Percentiles rank a stretch among this genome's conserved stretches.
These are phyloP conservation scores for Panicum hallii DNA, from an alignment of 202 grass and related monocot genomes.

Conservation along the genomic window DNA sequence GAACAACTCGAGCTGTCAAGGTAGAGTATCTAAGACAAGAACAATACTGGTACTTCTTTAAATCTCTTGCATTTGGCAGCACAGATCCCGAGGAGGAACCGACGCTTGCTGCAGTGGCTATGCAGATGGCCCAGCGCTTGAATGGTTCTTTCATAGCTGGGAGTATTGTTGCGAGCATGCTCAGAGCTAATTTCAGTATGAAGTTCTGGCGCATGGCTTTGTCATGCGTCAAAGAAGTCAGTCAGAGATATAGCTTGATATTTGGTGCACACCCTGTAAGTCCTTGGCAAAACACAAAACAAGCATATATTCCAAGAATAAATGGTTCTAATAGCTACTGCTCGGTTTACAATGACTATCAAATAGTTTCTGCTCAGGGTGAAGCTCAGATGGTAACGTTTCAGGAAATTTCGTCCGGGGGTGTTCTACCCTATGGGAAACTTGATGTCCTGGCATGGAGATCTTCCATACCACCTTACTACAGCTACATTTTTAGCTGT, in stretches of 20 bases:
- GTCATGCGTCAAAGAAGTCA: too few relatives aligned
- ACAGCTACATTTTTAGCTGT: slow-evolving; percentile 6
- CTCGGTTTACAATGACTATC: not conserved
- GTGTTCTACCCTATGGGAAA: not conserved
- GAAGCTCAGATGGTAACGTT: not conserved
- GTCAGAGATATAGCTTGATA: not conserved
- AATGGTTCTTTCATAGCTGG: too few relatives aligned
- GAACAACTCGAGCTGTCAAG: not conserved
- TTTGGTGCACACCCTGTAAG: not conserved
- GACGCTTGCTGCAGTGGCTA: too few relatives aligned
- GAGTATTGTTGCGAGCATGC: too few relatives aligned
- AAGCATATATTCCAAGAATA: not conserved
- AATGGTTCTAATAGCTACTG: not conserved
- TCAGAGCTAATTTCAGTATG: too few relatives aligned
- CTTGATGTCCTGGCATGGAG: not conserved
- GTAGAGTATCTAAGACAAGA: not conserved
- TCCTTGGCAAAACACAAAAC: not conserved
- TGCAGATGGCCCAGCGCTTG: too few relatives aligned
- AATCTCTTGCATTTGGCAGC: slow-evolving; percentile 26
- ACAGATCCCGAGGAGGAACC: not conserved
- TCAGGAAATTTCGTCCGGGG: not conserved
- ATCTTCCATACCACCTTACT: not conserved
- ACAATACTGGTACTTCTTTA: slow-evolving; percentile 36
- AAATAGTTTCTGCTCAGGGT: not conserved
- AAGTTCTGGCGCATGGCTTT: too few relatives aligned